A percentile compares a stretch with the other conserved stretches of the same genome.
phyloP scores from a whole-genome alignment of 75 land plant genomes.

The Chamaecyparis obtusa region DNA sequence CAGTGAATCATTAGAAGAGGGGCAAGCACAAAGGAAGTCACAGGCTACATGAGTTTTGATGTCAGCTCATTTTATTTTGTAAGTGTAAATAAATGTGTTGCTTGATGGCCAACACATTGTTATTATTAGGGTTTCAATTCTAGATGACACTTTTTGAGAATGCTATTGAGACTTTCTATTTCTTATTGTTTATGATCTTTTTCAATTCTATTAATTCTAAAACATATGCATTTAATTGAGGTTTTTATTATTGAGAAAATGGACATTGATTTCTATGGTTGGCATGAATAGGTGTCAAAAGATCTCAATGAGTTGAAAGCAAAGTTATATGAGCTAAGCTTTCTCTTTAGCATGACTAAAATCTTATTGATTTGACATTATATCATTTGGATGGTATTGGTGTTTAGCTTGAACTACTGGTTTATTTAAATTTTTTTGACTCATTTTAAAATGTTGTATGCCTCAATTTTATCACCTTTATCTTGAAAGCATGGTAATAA shows the following conservation, averaged over 20 bases:
- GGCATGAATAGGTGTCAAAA: no score
- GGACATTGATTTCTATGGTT: no score
- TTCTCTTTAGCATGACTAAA: no score
- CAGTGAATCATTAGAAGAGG: constrained; percentile 66
- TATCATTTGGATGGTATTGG: no score
- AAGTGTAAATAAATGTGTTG: background rate
- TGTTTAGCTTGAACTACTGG: no score
- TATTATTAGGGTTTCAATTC: background rate
- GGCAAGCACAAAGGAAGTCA: constrained; percentile 39
- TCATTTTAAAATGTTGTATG: background rate
- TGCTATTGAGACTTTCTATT: background rate
- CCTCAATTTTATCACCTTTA: no score
- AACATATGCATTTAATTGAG: background rate
- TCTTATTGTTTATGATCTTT: background rate
- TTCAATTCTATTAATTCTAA: background rate
- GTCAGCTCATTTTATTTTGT: background rate
- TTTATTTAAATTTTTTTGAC: no score
- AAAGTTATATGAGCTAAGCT: no score
- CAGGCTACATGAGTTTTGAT: constrained; percentile 20
- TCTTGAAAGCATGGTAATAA: no score
- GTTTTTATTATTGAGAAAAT: background rate
- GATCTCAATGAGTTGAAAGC: no score
- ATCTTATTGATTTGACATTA: no score
- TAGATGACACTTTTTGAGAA: background rate
- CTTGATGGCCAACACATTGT: background rate